Evolutionary conservation across 2,329 filamentous ascomycete genomes (phyloP), one percentile per base, ranked within the genome.

Genomic region (Alternaria sp.): DNA sequence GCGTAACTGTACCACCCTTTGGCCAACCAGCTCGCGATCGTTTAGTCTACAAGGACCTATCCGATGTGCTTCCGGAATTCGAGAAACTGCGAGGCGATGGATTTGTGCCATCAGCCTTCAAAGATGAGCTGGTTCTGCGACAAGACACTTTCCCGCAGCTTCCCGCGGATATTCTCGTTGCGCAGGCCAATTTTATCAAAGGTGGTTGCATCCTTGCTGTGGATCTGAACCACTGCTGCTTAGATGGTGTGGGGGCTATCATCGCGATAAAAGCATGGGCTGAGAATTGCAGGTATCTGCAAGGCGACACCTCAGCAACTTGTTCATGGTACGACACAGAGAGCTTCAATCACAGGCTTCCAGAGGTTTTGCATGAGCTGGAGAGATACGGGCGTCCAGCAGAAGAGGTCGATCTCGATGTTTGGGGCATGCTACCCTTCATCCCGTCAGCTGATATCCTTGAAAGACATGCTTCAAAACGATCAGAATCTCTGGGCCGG

Each of bases 171-270:
- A 61, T 75, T 3, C 11, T 74, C 16, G 60, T 69, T 5, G 72
- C 68, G 3, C 72, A 75, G 42, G 72, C 66, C 38, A 74, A 75
- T 42, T 75, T 74, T 41, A 54, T 75, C 34, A 55, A 73, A 26
- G 72, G 72, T 12, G 68, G 68, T 7, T 71, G 68, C 32, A 67
- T 71, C 5, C 57, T 73, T 3, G 67, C 70, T 32, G 55, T 57
- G 2, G 55, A 69, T 36, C 42, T 72, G 14, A 64, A 66, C 38
- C 70, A 73, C 44, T 63, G 53, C 48, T 69, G 65, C 26, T 43
- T 70, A 5, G 70, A 73, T 46, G 70, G 68, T 5, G 32, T 62
- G n/a, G 70, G 70, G 16, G 62, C 62, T 12, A 64, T 74, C 36
- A 52, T 72, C 5, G 61, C 64, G 3, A 51, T 74, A 18, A 66